Evolutionary conservation across 768 basidiomycete species (phyloP), one percentile per base, ranked within the genome.

Genomic region (Leccinum incarnatum): DNA sequence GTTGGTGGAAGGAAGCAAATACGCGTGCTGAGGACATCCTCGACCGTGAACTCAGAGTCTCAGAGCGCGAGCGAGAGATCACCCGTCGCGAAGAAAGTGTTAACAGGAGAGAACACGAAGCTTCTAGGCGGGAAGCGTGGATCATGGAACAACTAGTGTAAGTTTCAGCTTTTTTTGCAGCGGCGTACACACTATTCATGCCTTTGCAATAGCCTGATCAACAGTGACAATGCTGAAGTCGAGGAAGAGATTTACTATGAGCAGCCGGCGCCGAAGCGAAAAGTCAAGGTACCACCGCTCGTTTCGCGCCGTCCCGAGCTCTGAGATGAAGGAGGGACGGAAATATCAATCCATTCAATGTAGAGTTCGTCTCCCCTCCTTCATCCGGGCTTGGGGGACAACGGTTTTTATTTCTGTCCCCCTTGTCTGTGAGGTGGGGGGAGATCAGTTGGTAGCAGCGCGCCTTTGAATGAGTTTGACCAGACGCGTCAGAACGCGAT

Each of bases 101-200:
- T 60, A 93, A 93, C 68, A 88, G 89, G 56, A 79, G 92, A 56
- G 92, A 94, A 70, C 88, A 92, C 45, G 92, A 94, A 67, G 90
- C 91, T 55, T 85, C 91, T 52, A 83, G 91, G 65, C 91, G 92
- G 57, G 92, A 94, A 72, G 80, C 77, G 29, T 94, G 92, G 92
- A 93, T 94, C 67, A 93, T 94, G 91, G 93, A 94, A 62, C 92
- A 94, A 66, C 83, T 94, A 36, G 86, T 91, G 93, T 94, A 78
- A 63, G 86, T 78, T 25, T 62, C 53, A 0, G 9, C 37, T 46
- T 10, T 4, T 27, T 5, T 8, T 6, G 42, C 9, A 45, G 10
- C 11, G 17, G 5, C 1, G 29, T 23, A 21, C n/a, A 37, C 12
- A 6, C 53, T 15, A 32, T 51, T 72, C 53, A 65, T 42, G 11